phyloP scores from a whole-genome alignment of 2,329 filamentous ascomycete species.

The Furcasterigmium furcatum region DNA sequence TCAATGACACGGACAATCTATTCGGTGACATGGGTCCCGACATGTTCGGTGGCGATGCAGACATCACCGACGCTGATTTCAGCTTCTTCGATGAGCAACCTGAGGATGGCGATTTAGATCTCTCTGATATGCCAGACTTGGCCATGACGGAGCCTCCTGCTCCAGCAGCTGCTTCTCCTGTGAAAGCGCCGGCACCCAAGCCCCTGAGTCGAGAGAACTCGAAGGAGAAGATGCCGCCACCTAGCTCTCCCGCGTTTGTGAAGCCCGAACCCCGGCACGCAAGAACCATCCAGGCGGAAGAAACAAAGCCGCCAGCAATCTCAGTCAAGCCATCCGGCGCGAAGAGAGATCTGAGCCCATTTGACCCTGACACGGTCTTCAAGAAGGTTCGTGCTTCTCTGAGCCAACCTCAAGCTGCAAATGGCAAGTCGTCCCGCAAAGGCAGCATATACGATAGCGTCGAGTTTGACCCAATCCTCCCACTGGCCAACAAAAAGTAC shows the following conservation, averaged over 20 bases:
- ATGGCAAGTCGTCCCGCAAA: constrained; percentile 23
- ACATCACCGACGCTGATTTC: constrained; percentile 80
- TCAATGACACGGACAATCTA: constrained; percentile 50
- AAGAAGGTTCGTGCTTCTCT: constrained; percentile 53
- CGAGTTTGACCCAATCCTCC: constrained; percentile 49
- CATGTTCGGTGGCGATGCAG: constrained; percentile 63
- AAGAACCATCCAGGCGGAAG: constrained; percentile 47
- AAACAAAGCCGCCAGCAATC: constrained; percentile 25
- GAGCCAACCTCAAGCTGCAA: constrained; percentile 15
- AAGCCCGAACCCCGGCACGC: constrained; percentile 59
- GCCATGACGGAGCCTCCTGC: constrained; percentile 7
- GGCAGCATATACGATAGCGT: constrained; percentile 52
- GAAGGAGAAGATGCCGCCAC: constrained; percentile 6
- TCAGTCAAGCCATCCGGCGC: constrained; percentile 12
- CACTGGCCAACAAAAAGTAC: constrained; percentile 56
- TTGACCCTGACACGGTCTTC: constrained; percentile 55
- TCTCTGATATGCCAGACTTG: constrained; percentile 26
- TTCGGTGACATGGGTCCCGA: constrained; percentile 69
- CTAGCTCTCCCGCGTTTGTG: constrained; percentile 38
- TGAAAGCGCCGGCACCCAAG: constrained; percentile 8
- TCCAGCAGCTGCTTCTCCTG: constrained; percentile 1
- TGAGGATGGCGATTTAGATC: constrained; percentile 33
- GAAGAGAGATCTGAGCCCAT: constrained; percentile 55
- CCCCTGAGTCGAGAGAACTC: constrained; percentile 9
- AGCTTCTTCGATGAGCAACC: constrained; percentile 74